Percentiles rank a stretch among this genome's conserved stretches.
Evolutionary conservation across 208 protist species (phyloP).

Genomic region (Leishmania turanica): DNA sequence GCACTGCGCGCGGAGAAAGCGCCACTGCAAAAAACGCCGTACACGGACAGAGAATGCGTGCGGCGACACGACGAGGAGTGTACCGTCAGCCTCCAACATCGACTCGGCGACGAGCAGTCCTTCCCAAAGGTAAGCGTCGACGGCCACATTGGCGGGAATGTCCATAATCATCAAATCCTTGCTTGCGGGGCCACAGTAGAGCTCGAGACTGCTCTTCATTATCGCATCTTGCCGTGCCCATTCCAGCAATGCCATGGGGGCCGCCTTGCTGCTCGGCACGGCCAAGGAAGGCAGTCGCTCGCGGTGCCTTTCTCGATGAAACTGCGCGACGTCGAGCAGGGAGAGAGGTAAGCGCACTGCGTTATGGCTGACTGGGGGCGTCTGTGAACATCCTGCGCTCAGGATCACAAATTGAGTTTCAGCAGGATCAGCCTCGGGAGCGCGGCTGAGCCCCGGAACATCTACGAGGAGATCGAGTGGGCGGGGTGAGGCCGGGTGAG

Average conservation of each 20-base stretch:
- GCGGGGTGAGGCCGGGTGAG: neutral
- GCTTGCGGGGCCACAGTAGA: conserved; percentile 26
- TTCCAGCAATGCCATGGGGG: conserved; percentile 4
- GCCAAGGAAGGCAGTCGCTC: conserved; percentile 8
- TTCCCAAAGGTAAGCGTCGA: conserved; percentile 25
- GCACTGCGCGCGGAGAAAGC: conserved; percentile 20
- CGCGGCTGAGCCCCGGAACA: conserved; percentile 14
- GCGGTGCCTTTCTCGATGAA: conserved; percentile 19
- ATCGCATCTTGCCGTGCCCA: neutral
- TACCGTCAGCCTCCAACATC: conserved; percentile 12
- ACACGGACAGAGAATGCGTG: conserved; percentile 16
- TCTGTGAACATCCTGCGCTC: neutral
- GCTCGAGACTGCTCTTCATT: conserved; percentile 12
- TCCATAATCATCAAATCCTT: conserved; percentile 31
- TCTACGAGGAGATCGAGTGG: conserved; percentile 9
- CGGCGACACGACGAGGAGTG: conserved; percentile 17
- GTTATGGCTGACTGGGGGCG: neutral
- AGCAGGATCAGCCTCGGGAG: neutral
- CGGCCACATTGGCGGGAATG: neutral
- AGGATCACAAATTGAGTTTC: conserved; percentile 18
- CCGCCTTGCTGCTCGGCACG: neutral
- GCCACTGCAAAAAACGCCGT: conserved; percentile 29
- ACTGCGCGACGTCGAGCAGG: conserved; percentile 9
- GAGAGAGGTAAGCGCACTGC: conserved; percentile 18
- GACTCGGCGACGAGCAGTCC: conserved; percentile 24